These are phyloP conservation scores for Solanum hybrid DNA, from an alignment of 305 asterid species.

Conservation along the genomic window DNA sequence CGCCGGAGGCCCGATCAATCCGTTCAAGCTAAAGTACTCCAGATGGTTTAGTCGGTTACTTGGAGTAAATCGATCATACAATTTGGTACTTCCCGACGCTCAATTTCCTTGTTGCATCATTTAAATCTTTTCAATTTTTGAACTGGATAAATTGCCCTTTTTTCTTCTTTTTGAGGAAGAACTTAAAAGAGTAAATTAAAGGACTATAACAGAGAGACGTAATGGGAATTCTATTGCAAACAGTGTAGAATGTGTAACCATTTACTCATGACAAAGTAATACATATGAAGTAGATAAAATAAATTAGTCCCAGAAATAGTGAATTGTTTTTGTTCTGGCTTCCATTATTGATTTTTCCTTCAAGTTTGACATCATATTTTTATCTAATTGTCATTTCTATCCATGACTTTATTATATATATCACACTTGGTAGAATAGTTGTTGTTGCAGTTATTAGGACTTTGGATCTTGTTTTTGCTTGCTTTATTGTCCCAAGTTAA, in stretches of 20 bases:
- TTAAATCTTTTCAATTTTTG: not conserved
- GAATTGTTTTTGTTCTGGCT: not conserved
- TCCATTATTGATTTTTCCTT: not conserved
- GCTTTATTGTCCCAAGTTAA: not conserved
- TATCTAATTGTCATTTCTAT: not conserved
- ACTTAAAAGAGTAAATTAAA: not conserved
- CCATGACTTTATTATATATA: not conserved
- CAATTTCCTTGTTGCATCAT: not conserved
- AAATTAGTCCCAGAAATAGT: not conserved
- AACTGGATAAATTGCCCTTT: not conserved
- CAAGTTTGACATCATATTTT: not conserved
- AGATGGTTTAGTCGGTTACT: slow-evolving; percentile 41
- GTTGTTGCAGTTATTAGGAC: not conserved
- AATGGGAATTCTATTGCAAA: not conserved
- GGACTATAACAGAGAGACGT: not conserved
- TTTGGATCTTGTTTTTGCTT: not conserved
- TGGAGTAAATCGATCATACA: not conserved
- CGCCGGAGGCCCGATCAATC: slow-evolving; percentile 16
- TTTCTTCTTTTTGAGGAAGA: not conserved
- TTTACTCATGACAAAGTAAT: not conserved
- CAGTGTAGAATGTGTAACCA: not conserved
- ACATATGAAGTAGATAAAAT: not conserved
- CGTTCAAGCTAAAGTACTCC: slow-evolving; percentile 19
- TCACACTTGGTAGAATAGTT: not conserved
- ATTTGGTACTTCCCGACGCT: not conserved